Evolutionary conservation across 352 stramenopile genomes (phyloP), one percentile per base, ranked within the genome.

Genomic region (Phytophthora lateralis): DNA sequence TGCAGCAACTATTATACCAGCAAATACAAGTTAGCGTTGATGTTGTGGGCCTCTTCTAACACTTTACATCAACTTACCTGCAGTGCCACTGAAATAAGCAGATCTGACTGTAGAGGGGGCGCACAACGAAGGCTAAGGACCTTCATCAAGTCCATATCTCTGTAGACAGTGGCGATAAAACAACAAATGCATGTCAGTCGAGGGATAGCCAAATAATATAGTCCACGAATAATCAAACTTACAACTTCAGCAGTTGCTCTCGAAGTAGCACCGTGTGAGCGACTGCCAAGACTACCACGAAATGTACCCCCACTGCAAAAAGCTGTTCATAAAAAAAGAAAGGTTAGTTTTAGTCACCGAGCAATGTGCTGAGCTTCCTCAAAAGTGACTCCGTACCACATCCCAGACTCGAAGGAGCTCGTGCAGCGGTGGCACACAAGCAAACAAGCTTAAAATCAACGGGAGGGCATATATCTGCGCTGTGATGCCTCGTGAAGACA

Each of bases 361-460:
- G 4, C 37, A 12, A 2, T 24, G 37, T 12, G 37, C 7, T 43
- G 2, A 21, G 15, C 7, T 18, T 12, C 20, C 24, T 26, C 2
- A 43, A 57, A n/a, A 39, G 15, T 15, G 15, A 39, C 18, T 39
- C 34, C 78, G 21, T 70, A 96, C 88, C 56, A 96, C 82, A 72
- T 98, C 91, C 91, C 91, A 98, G 9, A 98, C 82, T 27, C 90
- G 84, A 14, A 98, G 60, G 3, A 97, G 74, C 55, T 97, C 87
- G 48, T 92, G 76, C 7, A 98, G 60, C 26, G 91, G 91, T 9
- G 91, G 91, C 0, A 94, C 89, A 48, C 90, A 97, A 7, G 91
- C 91, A 71, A 96, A 96, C 38, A 97, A 77, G 29, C 90, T 97
- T 42, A 97, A 69, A 21, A 96, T 91, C 14, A 96, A 75, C 8